phyloP scores from a whole-genome alignment of 495 filamentous ascomycete genomes.

The Aspergillus coremiiformis region DNA sequence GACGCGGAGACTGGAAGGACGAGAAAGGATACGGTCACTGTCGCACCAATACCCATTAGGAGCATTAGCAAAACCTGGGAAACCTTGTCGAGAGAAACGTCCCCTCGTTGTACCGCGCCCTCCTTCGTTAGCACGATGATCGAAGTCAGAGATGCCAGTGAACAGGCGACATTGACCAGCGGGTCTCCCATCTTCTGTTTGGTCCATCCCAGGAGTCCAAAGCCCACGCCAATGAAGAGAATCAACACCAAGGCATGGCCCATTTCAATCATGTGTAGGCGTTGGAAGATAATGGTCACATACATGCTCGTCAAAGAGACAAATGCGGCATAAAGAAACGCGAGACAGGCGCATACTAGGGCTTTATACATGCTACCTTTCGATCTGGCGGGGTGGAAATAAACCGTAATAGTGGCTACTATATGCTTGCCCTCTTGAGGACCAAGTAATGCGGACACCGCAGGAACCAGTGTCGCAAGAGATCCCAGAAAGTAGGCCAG shows the following conservation, averaged over 20 bases:
- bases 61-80: slow-evolving; percentile 87
- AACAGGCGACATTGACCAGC: slow-evolving; percentile 84
- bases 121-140: slow-evolving; percentile 93
- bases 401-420: slow-evolving; percentile 89
- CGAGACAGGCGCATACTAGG: slow-evolving; percentile 69
- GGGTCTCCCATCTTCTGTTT: slow-evolving; percentile 84
- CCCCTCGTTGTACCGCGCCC: slow-evolving; percentile 70
- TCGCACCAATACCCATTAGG: slow-evolving; percentile 69
- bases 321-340: slow-evolving; percentile 74
- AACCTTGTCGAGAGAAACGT: slow-evolving; percentile 75
- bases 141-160: slow-evolving; percentile 76
- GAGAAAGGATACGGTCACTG: slow-evolving; percentile 68
- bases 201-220: slow-evolving; percentile 87
- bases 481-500: slow-evolving; percentile 86
- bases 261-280: slow-evolving; percentile 53
- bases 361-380: slow-evolving; percentile 89
- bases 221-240: slow-evolving; percentile 79
- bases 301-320: slow-evolving; percentile 83
- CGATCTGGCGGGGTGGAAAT: slow-evolving; percentile 91
- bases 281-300: slow-evolving; percentile 67
- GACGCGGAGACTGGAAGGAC: slow-evolving; percentile 79
- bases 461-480: slow-evolving; percentile 74
- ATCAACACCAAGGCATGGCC: slow-evolving; percentile 80
- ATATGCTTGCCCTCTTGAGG: slow-evolving; percentile 92
- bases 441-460: slow-evolving; percentile 65